Percentiles rank a stretch among this genome's conserved stretches.
phyloP scores from a whole-genome alignment of 2,329 filamentous ascomycete species.

The Pseudocercospora fijiensis region DNA sequence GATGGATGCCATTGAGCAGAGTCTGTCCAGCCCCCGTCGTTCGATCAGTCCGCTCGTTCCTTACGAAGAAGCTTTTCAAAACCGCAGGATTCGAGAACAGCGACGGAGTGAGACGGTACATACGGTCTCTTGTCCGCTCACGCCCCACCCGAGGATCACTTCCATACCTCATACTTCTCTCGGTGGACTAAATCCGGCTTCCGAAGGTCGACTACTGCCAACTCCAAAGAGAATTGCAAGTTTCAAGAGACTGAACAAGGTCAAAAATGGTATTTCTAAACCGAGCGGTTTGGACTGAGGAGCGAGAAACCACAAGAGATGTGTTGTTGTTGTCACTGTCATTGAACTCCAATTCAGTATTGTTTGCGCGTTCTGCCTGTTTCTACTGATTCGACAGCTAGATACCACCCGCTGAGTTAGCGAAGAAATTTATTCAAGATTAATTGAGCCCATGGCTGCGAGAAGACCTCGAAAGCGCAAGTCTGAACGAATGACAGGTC shows the following conservation, averaged over 20 bases:
- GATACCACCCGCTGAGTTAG: conserved; percentile 11
- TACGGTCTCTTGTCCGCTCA: not conserved
- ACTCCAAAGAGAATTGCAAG: not conserved
- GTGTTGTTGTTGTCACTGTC: not conserved
- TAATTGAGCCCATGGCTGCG: not conserved
- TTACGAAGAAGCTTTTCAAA: not conserved
- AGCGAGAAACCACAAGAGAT: not conserved
- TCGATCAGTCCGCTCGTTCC: conserved; percentile 11
- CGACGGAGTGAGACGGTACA: not conserved
- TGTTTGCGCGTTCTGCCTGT: conserved; percentile 6
- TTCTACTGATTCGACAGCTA: conserved; percentile 12
- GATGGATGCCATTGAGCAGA: not conserved
- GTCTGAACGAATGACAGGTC: not conserved
- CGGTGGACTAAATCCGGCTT: not conserved
- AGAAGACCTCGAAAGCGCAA: not conserved
- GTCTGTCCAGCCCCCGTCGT: conserved; percentile 2
- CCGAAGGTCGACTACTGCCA: not conserved
- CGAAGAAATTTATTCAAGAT: not conserved
- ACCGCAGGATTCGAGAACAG: not conserved
- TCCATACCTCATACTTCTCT: not conserved
- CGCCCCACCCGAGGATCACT: not conserved
- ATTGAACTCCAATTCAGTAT: not conserved
- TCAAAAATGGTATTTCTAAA: not conserved
- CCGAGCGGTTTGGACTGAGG: not conserved
- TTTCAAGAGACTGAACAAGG: not conserved